These are phyloP conservation scores for Flammula alnicola DNA, from an alignment of 1,284 basidiomycete species.

Conservation along the genomic window DNA sequence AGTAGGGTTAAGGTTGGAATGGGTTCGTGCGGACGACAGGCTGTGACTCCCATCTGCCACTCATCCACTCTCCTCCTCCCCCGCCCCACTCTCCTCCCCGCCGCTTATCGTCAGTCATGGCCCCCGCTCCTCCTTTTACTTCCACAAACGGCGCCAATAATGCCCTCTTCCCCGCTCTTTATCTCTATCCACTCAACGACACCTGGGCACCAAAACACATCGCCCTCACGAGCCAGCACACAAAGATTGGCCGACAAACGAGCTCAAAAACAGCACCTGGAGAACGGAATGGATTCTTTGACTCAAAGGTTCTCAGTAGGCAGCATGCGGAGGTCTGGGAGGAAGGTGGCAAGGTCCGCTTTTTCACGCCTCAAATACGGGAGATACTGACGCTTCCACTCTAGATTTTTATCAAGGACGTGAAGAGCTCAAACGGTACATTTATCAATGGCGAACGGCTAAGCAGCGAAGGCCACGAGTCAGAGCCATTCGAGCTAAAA, in stretches of 20 bases:
- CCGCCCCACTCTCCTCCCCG: too few species aligned
- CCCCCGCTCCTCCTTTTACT: too few species aligned
- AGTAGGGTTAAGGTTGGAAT: too few species aligned
- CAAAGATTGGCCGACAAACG: slow-evolving; percentile 97
- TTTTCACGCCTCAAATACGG: background rate
- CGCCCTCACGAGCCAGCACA: slow-evolving; percentile 73
- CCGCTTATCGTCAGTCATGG: too few species aligned
- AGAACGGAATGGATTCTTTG: slow-evolving; percentile 96
- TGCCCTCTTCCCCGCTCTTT: slow-evolving; percentile 67
- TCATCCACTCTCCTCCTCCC: too few species aligned
- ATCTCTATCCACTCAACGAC: slow-evolving; percentile 95
- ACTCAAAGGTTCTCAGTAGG: slow-evolving; percentile 93
- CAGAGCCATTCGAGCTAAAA: slow-evolving; percentile 93
- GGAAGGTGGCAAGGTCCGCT: slow-evolving; percentile 82
- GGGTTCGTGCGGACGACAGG: too few species aligned
- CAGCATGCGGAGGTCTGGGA: slow-evolving; percentile 99
- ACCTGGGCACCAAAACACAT: slow-evolving; percentile 97
- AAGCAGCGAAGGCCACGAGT: slow-evolving; percentile 89
- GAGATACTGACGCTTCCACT: background rate
- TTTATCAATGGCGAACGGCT: slow-evolving; percentile 97
- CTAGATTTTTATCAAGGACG: slow-evolving; percentile 96
- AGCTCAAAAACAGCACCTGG: slow-evolving; percentile 95
- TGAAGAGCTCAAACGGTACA: slow-evolving; percentile 97
- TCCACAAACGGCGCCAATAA: too few species aligned
- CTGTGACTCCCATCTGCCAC: too few species aligned